These are phyloP conservation scores for Verbena officinalis DNA, from an alignment of 257 asterid genomes.

Conservation along the genomic window DNA sequence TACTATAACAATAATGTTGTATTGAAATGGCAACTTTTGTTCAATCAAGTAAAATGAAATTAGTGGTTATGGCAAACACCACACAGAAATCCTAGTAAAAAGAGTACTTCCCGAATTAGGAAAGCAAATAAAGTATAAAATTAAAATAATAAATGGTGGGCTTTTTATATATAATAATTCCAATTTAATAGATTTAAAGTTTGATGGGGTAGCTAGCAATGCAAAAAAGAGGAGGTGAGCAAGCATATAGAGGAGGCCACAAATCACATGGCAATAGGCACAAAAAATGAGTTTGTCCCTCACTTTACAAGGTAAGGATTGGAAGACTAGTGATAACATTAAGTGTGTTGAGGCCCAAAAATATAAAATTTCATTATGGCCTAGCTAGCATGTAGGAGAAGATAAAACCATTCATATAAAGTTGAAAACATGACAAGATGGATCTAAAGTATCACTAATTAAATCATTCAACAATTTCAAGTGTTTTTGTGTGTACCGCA, in stretches of 20 bases:
- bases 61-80: neutral
- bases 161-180: neutral
- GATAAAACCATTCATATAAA: slow-evolving; percentile 35
- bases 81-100: slow-evolving; percentile 8
- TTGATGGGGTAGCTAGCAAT: slow-evolving; percentile 1
- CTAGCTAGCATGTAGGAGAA: slow-evolving; percentile 40
- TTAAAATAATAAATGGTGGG: slow-evolving; percentile 1
- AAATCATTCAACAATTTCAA: neutral
- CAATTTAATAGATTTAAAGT: neutral
- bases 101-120: slow-evolving; percentile 16
- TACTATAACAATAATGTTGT: too few relatives aligned
- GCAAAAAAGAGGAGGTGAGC: slow-evolving; percentile 19
- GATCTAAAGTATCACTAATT: slow-evolving; percentile 38
- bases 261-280: slow-evolving; percentile 51
- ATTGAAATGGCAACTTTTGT: too few relatives aligned
- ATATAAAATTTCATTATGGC: slow-evolving; percentile 29
- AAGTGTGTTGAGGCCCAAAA: slow-evolving; percentile 27
- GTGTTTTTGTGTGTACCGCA: slow-evolving; percentile 9
- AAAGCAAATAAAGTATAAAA: slow-evolving; percentile 7
- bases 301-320: slow-evolving; percentile 58
- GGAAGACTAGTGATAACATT: slow-evolving; percentile 25
- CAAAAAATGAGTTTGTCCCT: slow-evolving; percentile 51
- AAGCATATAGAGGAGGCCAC: slow-evolving; percentile 43
- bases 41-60: too few relatives aligned
- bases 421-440: slow-evolving; percentile 57